These are phyloP conservation scores for Colletotrichum cuscutae DNA, from an alignment of 2,329 filamentous ascomycete genomes.

Conservation along the genomic window DNA sequence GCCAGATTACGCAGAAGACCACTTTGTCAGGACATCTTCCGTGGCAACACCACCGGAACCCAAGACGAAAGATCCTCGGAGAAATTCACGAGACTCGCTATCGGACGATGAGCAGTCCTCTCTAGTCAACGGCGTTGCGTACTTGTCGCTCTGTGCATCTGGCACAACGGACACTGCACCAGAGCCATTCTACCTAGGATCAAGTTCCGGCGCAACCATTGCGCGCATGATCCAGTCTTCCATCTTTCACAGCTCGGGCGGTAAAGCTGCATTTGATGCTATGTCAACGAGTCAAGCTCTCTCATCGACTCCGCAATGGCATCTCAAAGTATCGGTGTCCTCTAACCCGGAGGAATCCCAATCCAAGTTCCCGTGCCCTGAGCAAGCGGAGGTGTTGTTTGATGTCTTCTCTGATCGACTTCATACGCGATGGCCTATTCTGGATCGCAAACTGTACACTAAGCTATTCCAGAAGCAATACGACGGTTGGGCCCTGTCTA, in stretches of 20 bases:
- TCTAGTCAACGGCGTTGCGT: conserved; percentile 40
- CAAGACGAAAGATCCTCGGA: not conserved
- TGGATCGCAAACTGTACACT: conserved; percentile 38
- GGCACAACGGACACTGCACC: conserved; percentile 38
- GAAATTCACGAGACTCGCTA: conserved; percentile 23
- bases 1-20: conserved; percentile 41
- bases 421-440: conserved; percentile 41
- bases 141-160: conserved; percentile 39
- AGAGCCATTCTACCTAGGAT: conserved; percentile 41
- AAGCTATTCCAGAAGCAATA: conserved; percentile 37
- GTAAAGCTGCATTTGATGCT: conserved; percentile 15
- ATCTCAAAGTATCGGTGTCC: conserved; percentile 4
- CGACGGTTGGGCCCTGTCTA: conserved; percentile 34
- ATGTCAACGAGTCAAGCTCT: not conserved
- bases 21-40: conserved; percentile 29
- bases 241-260: conserved; percentile 37
- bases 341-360: conserved; percentile 17
- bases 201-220: conserved; percentile 41
- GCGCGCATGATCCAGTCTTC: conserved; percentile 41
- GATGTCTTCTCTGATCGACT: conserved; percentile 41
- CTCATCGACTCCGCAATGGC: conserved; percentile 1
- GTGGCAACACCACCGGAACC: not conserved
- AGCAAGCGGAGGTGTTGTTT: conserved; percentile 38
- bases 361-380: conserved; percentile 34
- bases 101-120: conserved; percentile 38